Conservation (phyloP, 2,329 filamentous ascomycete species). For the Xylaria sp. region DNA sequence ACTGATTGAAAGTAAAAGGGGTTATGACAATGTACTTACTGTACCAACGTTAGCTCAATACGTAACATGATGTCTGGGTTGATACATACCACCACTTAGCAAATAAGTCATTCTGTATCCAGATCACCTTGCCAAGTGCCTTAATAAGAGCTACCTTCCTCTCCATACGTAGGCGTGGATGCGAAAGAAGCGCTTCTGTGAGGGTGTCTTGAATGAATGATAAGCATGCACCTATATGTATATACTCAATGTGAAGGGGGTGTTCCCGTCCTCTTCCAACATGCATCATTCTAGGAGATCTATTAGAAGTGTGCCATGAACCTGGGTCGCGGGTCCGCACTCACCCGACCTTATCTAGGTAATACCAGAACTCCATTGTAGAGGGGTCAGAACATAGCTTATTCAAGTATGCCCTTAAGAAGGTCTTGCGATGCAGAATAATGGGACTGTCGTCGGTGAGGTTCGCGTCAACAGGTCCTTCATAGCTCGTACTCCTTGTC, state of each 20-base stretch:
- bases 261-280: slow-evolving; percentile 78
- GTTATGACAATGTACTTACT: slow-evolving; percentile 29
- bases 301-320: not conserved
- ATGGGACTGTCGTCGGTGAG: slow-evolving; percentile 77
- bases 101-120: slow-evolving; percentile 89
- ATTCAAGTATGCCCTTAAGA: slow-evolving; percentile 78
- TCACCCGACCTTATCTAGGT: slow-evolving; percentile 83
- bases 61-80: slow-evolving; percentile 50
- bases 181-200: slow-evolving; percentile 78
- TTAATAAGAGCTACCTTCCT: slow-evolving; percentile 80
- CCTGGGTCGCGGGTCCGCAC: slow-evolving; percentile 44
- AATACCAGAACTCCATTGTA: slow-evolving; percentile 83
- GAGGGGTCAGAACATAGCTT: slow-evolving; percentile 80
- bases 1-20: not conserved
- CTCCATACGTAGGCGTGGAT: slow-evolving; percentile 73
- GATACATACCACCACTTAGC: slow-evolving; percentile 72
- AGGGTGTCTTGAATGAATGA: slow-evolving; percentile 83
- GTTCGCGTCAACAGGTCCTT: slow-evolving; percentile 72
- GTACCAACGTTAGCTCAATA: slow-evolving; percentile 17
- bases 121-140: slow-evolving; percentile 82
- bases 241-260: slow-evolving; percentile 81
- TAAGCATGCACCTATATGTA: slow-evolving; percentile 78
- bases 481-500: slow-evolving; percentile 70
- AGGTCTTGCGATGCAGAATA: slow-evolving; percentile 82
- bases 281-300: slow-evolving; percentile 74